phyloP scores from a whole-genome alignment of 2,329 filamentous ascomycete species.

The Fusarium acutatum region DNA sequence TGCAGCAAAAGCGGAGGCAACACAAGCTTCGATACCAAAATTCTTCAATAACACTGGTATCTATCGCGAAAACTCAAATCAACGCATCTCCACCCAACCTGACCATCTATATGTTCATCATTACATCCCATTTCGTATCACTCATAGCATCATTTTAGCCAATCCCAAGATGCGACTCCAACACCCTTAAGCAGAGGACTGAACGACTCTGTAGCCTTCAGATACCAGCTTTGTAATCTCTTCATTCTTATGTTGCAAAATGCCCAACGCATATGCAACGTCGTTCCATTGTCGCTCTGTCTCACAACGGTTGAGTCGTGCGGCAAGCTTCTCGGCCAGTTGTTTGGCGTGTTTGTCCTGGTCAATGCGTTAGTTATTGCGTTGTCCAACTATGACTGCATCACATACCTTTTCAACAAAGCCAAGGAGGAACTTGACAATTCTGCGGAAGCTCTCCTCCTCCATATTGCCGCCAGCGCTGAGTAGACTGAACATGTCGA shows the following conservation, averaged over 20 bases:
- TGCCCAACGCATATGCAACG: conserved; percentile 88
- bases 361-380: conserved; percentile 22
- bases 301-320: conserved; percentile 84
- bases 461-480: conserved; percentile 82
- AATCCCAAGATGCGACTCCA: conserved; percentile 20
- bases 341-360: conserved; percentile 98
- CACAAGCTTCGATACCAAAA: conserved; percentile 16
- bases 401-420: conserved; percentile 92
- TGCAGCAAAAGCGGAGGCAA: conserved; percentile 16
- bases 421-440: conserved; percentile 90
- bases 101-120: conserved; percentile 35
- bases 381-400: background rate
- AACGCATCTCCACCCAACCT: conserved; percentile 8
- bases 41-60: conserved; percentile 31
- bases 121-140: conserved; percentile 31
- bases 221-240: conserved; percentile 81
- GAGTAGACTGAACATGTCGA: conserved; percentile 96
- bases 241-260: conserved; percentile 93
- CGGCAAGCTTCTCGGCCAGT: conserved; percentile 89
- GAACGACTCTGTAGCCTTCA: conserved; percentile 80
- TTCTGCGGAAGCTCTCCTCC: conserved; percentile 85
- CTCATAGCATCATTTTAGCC: conserved; percentile 36
- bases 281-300: conserved; percentile 98
- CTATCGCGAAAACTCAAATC: conserved; percentile 13
- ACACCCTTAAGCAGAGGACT: conserved; percentile 60